A percentile compares a stretch with the other conserved stretches of the same genome.
Conservation (phyloP, 1,284 basidiomycete species). For the Trametes pubescens region DNA sequence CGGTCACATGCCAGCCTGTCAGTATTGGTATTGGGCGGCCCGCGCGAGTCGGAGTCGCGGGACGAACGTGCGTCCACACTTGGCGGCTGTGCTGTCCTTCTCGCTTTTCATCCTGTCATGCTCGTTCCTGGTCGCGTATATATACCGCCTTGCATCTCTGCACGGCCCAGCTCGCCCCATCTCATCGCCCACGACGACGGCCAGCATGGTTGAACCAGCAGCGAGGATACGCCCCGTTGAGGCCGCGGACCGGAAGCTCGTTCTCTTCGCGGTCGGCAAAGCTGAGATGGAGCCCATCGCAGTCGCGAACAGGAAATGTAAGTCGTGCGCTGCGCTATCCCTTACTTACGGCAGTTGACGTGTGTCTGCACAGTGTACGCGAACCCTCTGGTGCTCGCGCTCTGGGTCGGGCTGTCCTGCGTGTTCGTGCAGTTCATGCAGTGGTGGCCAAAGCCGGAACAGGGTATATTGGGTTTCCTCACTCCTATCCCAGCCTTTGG, state of each 20-base stretch:
- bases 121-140: constrained; percentile 8
- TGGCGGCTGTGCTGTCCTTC: not conserved
- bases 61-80: constrained; percentile 28
- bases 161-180: not conserved
- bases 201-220: constrained; percentile 38
- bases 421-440: constrained; percentile 64
- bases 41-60: not conserved
- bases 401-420: constrained; percentile 69
- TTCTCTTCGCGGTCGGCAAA: constrained; percentile 74
- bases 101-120: constrained; percentile 14
- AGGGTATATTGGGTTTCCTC: constrained; percentile 60
- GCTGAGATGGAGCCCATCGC: constrained; percentile 76
- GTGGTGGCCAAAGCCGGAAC: constrained; percentile 66
- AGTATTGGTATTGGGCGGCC: not conserved
- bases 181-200: not conserved
- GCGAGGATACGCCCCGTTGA: constrained; percentile 65
- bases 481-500: constrained; percentile 72
- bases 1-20: constrained; percentile 21
- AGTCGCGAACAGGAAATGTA: constrained; percentile 71
- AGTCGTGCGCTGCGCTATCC: constrained; percentile 32
- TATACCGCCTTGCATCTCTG: constrained; percentile 4
- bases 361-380: constrained; percentile 55
- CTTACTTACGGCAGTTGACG: constrained; percentile 11
- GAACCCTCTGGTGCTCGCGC: constrained; percentile 63
- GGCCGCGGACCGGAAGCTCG: constrained; percentile 60